Evolutionary conservation across 1,284 basidiomycete genomes (phyloP).

Genomic region (Phellopilus nigrolimitatus): DNA sequence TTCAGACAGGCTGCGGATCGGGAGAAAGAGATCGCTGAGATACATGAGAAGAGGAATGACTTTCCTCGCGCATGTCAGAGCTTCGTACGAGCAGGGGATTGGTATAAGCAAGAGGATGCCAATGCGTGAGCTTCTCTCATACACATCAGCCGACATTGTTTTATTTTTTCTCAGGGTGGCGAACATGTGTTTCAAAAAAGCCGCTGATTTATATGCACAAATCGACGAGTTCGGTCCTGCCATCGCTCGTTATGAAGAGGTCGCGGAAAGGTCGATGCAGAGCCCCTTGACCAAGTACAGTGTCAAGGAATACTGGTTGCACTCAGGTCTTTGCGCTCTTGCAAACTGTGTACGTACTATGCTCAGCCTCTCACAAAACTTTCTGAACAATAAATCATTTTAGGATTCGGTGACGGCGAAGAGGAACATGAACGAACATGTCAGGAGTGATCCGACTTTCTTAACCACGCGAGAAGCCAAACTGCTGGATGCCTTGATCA

Average conservation of each 20-base stretch:
- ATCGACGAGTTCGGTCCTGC: slow-evolving; percentile 83
- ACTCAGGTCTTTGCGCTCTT: slow-evolving; percentile 83
- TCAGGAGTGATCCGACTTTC: slow-evolving; percentile 77
- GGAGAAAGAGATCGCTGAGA: slow-evolving; percentile 94
- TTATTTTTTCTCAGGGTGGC: slow-evolving; percentile 63
- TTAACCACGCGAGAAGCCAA: slow-evolving; percentile 85
- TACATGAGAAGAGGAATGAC: slow-evolving; percentile 73
- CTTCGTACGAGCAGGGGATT: slow-evolving; percentile 91
- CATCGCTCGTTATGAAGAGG: slow-evolving; percentile 85
- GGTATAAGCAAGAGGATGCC: slow-evolving; percentile 97
- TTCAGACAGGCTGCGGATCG: slow-evolving; percentile 98
- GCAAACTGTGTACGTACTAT: slow-evolving; percentile 71
- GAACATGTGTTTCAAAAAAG: slow-evolving; percentile 93
- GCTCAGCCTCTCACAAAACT: not conserved
- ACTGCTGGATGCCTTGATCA: slow-evolving; percentile 73
- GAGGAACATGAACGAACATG: slow-evolving; percentile 74
- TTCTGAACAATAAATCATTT: slow-evolving; percentile 9
- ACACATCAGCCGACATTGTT: not conserved
- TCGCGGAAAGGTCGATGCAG: slow-evolving; percentile 81
- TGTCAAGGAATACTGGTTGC: slow-evolving; percentile 97
- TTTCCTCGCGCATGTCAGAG: slow-evolving; percentile 83
- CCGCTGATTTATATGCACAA: slow-evolving; percentile 91
- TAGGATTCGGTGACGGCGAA: slow-evolving; percentile 85
- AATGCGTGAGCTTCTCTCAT: slow-evolving; percentile 65
- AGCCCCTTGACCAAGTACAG: slow-evolving; percentile 95